These are phyloP conservation scores for Cyclotella atomus DNA, from an alignment of 108 stramenopile genomes.

Conservation along the genomic window DNA sequence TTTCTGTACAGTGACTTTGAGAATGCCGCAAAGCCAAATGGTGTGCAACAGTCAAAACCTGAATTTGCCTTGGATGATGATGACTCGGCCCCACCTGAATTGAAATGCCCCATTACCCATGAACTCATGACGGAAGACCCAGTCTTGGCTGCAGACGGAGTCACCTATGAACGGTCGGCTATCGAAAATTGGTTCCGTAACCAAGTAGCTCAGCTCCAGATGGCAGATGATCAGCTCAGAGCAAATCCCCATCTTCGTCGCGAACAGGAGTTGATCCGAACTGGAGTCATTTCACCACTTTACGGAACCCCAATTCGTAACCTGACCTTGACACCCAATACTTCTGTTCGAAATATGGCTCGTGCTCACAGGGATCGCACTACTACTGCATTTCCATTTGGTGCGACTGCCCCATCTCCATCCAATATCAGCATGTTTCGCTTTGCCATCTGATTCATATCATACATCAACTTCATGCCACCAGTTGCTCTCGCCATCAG, in stretches of 20 bases:
- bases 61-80: neutral
- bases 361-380: conserved; percentile 12
- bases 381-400: neutral
- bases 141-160: conserved; percentile 78
- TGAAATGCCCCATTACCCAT: conserved; percentile 68
- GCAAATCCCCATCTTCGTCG: conserved; percentile 15
- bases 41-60: neutral
- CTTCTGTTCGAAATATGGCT: conserved; percentile 36
- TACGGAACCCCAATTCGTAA: conserved; percentile 18
- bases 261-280: conserved; percentile 10
- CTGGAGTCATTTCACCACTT: conserved; percentile 28
- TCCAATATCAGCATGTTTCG: neutral
- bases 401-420: neutral
- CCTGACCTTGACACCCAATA: conserved; percentile 31
- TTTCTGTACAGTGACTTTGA: conserved; percentile 26
- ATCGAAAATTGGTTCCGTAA: conserved; percentile 61
- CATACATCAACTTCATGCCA: too few species aligned
- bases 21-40: neutral
- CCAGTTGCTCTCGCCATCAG: too few species aligned
- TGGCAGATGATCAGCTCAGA: conserved; percentile 13
- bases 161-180: conserved; percentile 78
- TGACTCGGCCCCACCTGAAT: conserved; percentile 25
- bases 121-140: conserved; percentile 72
- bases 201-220: conserved; percentile 5
- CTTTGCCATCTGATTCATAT: neutral